Base-by-base conservation (phyloP, 2,329 filamentous ascomycete species). In the Stylonectria norvegica region DNA sequence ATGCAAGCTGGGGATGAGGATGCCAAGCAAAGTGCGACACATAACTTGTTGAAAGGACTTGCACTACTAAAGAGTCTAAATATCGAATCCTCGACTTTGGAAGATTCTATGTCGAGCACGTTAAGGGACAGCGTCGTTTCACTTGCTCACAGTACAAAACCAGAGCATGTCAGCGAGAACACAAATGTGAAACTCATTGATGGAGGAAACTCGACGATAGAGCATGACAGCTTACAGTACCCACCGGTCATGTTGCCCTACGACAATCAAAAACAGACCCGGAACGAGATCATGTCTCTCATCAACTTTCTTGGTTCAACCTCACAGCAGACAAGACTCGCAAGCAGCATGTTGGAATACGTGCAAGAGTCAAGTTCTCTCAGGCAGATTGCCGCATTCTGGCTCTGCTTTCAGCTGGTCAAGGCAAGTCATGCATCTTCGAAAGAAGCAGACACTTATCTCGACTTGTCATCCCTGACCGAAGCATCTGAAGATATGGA, bases 1-100 rank as follows among this genome's bases (percentile, higher is more conserved):
- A 90, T 96, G 81, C 88, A 91, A 60, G 79, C 82, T 7, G 85
- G 82, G 50, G 89, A 97, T 54, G 89, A 95, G 52, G 73, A 73
- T n/a, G 71, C 76, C 19, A 95, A 94, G 60, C 75, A 81, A 46
- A 75, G 77, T 40, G 81, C 83, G 2, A 76, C 97, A 18, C 75
- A 76, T 19, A 87, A 91, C 47, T 75, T 98, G n/a, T 78, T 84
- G 11, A 84, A 82, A 34, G 82, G 86, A 0, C 81, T 88, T 37
- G 72, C 78, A 20, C 62, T 91, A 6, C 68, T 93, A 15, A 76
- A 75, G 14, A 70, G 75, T 4, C 69, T 87, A 14, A 76, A 79
- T 4, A 71, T 83, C 17, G 77, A 82, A 40, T 85, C 83, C 0
- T 72, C 76, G 0, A 78, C 83, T 1, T 65, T 95, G 4, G 77